Evolutionary conservation across 225 moss, liverwort and hornwort species (phyloP), one percentile per base, ranked within the genome.

Genomic region (Bryum argenteum): DNA sequence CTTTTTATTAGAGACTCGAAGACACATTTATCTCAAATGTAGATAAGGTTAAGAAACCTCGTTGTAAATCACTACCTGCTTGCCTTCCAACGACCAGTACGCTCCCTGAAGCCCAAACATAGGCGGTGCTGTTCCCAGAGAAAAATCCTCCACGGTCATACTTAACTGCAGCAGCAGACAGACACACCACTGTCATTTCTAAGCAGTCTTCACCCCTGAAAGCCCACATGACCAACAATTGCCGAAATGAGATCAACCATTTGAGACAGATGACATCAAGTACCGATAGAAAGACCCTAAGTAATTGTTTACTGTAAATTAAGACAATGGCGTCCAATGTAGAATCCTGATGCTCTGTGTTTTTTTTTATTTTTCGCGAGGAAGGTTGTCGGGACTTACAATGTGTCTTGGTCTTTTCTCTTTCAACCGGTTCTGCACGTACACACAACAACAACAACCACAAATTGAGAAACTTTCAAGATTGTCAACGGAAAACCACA

Each of bases 41-140:
- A 33, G 5, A 5, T 33, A 33, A 6, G 33, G 33, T 33, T 33
- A 33, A 33, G 33, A 33, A 4, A 33, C 33, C 2, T 33, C 33
- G 22, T 42, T 71, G 57, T 20, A 26, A 48, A 65, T 44, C 72
- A 37, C 42, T 61, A 97, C 93, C 96, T 93, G 93, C 82, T 89
- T 89, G 77, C 84, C 81, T 72, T 93, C 85, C 54, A 84, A 82
- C 20, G 97, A 93, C 97, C 94, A 97, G 63, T 92, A 93, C 1
- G 89, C 67, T 78, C 88, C 85, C 79, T 91, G 85, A 61, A 82
- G 76, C 70, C 91, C 93, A 79, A 97, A 80, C 74, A 89, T 79
- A 43, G 97, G 97, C 33, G 97, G 91, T 66, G 94, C 79, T 67
- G 91, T 92, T 42, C 97, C 97, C 40, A 97, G 79, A 61, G 86